A percentile compares a stretch with the other conserved stretches of the same genome.
Evolutionary conservation across 208 protist genomes (phyloP).

Genomic region (Acanthamoeba triangularis): DNA sequence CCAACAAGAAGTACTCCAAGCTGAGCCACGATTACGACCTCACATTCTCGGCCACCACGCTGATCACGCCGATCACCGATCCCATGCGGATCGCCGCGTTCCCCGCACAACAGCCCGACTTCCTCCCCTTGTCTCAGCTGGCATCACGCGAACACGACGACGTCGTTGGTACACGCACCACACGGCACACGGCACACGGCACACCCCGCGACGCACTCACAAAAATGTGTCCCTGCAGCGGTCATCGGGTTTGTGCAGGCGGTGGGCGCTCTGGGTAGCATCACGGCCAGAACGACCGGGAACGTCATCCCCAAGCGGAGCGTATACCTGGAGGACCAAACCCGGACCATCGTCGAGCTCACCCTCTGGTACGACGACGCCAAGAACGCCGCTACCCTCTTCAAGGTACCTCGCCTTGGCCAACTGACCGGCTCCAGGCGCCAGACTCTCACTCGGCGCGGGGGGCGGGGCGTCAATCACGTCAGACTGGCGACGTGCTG

Average conservation of each 20-base stretch:
- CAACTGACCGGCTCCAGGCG: no score
- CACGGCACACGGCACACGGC: no score
- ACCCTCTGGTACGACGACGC: constrained; percentile 37
- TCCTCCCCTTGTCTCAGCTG: background rate
- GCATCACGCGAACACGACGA: background rate
- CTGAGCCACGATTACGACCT: constrained; percentile 21
- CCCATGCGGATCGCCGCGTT: background rate
- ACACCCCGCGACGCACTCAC: background rate
- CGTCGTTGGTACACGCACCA: background rate
- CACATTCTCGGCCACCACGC: background rate
- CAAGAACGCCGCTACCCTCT: background rate
- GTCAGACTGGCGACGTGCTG: background rate
- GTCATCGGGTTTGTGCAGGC: background rate
- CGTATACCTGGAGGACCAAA: background rate
- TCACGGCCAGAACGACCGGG: background rate
- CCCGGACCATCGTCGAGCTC: background rate
- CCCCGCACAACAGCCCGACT: background rate
- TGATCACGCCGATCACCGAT: background rate
- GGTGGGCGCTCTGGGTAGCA: background rate
- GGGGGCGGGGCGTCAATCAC: background rate
- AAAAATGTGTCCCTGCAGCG: background rate
- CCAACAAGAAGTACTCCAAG: constrained; percentile 52
- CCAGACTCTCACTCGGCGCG: background rate
- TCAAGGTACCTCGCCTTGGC: background rate
- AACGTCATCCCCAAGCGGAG: constrained; percentile 3